phyloP scores from a whole-genome alignment of 768 basidiomycete genomes.

The Daedaleopsis nitida region DNA sequence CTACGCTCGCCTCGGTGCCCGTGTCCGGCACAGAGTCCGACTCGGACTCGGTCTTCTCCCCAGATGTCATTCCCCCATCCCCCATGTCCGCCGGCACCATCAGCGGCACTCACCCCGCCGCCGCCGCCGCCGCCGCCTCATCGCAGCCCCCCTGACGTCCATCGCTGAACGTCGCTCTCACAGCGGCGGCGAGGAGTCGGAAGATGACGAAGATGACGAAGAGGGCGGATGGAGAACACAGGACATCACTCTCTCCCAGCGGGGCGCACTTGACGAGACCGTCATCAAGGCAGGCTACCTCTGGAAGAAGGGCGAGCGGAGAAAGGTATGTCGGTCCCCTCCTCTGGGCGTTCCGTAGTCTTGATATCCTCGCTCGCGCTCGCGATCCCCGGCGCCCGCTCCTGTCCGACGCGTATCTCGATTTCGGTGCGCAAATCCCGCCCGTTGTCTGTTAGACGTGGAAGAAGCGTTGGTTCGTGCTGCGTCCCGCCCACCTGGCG shows the following conservation, averaged over 20 bases:
- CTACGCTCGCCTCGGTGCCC: constrained; percentile 31
- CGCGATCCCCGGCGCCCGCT: constrained; percentile 8
- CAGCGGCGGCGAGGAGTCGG: constrained; percentile 75
- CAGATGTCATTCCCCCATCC: constrained; percentile 48
- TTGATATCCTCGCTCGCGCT: constrained; percentile 6
- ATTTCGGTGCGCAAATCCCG: constrained; percentile 10
- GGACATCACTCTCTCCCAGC: constrained; percentile 43
- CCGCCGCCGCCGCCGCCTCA: constrained; percentile 33
- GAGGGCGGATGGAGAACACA: constrained; percentile 66
- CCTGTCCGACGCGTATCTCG: constrained; percentile 10
- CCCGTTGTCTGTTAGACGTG: constrained; percentile 64
- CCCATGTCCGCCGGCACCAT: constrained; percentile 35
- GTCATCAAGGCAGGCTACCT: constrained; percentile 87
- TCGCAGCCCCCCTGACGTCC: constrained; percentile 59
- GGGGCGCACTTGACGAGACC: constrained; percentile 60
- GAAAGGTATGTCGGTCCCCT: constrained; percentile 68
- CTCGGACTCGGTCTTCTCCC: constrained; percentile 69
- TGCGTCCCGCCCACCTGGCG: constrained; percentile 88
- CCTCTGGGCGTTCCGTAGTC: background rate
- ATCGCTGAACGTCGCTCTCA: constrained; percentile 75
- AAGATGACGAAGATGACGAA: constrained; percentile 71
- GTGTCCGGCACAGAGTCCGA: constrained; percentile 86
- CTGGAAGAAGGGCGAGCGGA: constrained; percentile 90
- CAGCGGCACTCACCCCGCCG: constrained; percentile 27
- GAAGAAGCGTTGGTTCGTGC: constrained; percentile 99